Percentiles rank a stretch among this genome's conserved stretches.
Conservation (phyloP, 2,329 filamentous ascomycete species). For the Fusarium fracticaudum region DNA sequence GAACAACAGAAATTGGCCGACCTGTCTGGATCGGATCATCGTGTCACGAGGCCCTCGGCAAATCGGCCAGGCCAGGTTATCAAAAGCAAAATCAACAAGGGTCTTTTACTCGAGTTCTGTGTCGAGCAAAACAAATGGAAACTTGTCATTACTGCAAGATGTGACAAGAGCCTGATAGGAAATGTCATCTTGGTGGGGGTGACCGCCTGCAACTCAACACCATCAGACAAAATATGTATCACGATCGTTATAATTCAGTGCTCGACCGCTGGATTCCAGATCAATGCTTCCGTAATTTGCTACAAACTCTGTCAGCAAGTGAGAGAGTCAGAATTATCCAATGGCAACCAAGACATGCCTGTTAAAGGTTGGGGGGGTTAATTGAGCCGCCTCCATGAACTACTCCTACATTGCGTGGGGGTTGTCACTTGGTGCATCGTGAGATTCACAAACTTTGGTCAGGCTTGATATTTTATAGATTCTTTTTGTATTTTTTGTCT, state of each 20-base stretch:
- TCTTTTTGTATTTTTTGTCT: not conserved
- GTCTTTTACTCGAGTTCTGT: not conserved
- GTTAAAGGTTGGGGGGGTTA: not conserved
- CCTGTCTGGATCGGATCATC: constrained; percentile 9
- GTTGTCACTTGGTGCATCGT: not conserved
- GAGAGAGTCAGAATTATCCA: not conserved
- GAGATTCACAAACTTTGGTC: not conserved
- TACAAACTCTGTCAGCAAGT: not conserved
- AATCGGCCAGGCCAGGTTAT: not conserved
- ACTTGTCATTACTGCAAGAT: not conserved
- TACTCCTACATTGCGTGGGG: not conserved
- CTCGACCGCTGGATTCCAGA: not conserved
- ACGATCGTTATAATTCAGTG: not conserved
- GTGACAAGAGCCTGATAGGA: not conserved
- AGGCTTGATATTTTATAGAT: not conserved
- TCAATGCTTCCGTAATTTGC: not conserved
- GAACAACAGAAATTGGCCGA: not conserved
- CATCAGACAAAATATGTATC: constrained; percentile 4
- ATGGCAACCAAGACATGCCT: not conserved
- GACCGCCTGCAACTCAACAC: constrained; percentile 1
- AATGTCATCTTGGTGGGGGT: not conserved
- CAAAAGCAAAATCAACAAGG: constrained; percentile 14
- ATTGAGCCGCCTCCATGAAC: not conserved
- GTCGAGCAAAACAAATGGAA: not conserved
- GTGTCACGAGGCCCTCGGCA: constrained; percentile 15